Percentiles rank a stretch among this genome's conserved stretches.
phyloP scores from a whole-genome alignment of 31 red algal genomes.

The Endocladia muricata region DNA sequence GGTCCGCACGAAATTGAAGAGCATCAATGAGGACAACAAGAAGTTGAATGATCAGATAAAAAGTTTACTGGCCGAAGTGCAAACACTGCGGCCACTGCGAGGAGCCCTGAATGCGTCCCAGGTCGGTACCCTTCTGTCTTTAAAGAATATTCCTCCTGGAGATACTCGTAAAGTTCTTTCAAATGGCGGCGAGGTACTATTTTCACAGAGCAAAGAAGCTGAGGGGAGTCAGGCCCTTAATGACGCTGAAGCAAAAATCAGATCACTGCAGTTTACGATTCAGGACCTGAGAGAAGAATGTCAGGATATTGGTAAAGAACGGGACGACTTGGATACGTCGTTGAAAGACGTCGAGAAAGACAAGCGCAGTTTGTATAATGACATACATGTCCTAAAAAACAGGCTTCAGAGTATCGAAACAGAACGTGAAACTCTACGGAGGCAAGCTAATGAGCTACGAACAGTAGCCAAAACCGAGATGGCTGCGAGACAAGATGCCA shows the following conservation, averaged over 20 bases:
- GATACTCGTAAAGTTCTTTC: not conserved
- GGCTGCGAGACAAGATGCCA: not conserved
- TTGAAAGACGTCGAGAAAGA: conserved; percentile 18
- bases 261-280: not conserved
- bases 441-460: conserved; percentile 13
- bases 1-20: conserved; percentile 5
- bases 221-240: no score
- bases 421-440: conserved; percentile 27
- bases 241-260: not conserved
- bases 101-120: not conserved
- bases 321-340: conserved; percentile 2
- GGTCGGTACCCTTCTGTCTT: not conserved
- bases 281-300: conserved; percentile 32
- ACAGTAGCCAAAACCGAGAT: not conserved
- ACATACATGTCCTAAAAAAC: conserved; percentile 31
- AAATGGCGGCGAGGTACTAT: not conserved
- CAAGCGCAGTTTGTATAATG: conserved; percentile 8
- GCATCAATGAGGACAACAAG: conserved; percentile 8
- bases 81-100: conserved; percentile 9
- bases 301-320: conserved; percentile 31
- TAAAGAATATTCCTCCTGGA: not conserved
- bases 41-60: conserved; percentile 47
- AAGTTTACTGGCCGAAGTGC: conserved; percentile 27
- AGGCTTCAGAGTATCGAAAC: not conserved
- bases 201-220: not conserved